These are phyloP conservation scores for Mortierella sp. DNA, from an alignment of 371 early-diverging fungal genomes.

Conservation along the genomic window DNA sequence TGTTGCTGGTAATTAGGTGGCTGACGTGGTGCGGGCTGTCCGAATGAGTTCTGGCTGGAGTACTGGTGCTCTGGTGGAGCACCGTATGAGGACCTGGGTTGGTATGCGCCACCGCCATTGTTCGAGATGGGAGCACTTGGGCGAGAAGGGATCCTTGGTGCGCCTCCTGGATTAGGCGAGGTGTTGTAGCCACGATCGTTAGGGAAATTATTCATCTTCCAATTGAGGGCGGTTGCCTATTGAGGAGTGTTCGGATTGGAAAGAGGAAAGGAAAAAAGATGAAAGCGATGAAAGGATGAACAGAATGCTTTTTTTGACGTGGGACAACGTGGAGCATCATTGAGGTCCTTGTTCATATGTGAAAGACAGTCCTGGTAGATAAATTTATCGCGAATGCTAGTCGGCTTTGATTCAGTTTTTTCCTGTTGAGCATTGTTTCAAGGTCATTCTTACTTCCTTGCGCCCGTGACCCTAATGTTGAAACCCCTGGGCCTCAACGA, in stretches of 20 bases:
- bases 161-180: slow-evolving; percentile 21
- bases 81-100: slow-evolving; percentile 22
- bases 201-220: slow-evolving; percentile 36
- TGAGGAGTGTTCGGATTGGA: too few species aligned
- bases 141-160: slow-evolving; percentile 33
- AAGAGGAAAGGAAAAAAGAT: too few species aligned
- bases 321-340: too few species aligned
- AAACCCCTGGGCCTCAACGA: slow-evolving; percentile 80
- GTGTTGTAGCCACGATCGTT: slow-evolving; percentile 43
- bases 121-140: slow-evolving; percentile 11
- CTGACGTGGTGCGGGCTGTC: slow-evolving; percentile 45
- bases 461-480: slow-evolving; percentile 80
- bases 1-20: background rate
- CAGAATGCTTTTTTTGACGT: too few species aligned
- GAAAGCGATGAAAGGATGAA: too few species aligned
- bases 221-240: too few species aligned
- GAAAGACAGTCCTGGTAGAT: too few species aligned
- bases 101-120: slow-evolving; percentile 12
- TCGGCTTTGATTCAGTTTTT: too few species aligned
- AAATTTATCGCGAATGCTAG: too few species aligned
- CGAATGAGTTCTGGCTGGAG: slow-evolving; percentile 30
- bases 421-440: too few species aligned
- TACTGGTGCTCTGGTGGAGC: slow-evolving; percentile 12
- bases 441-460: slow-evolving; percentile 62
- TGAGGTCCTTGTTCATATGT: too few species aligned